Conservation (phyloP, 2,329 filamentous ascomycete species). For the Diaporthe sp. region DNA sequence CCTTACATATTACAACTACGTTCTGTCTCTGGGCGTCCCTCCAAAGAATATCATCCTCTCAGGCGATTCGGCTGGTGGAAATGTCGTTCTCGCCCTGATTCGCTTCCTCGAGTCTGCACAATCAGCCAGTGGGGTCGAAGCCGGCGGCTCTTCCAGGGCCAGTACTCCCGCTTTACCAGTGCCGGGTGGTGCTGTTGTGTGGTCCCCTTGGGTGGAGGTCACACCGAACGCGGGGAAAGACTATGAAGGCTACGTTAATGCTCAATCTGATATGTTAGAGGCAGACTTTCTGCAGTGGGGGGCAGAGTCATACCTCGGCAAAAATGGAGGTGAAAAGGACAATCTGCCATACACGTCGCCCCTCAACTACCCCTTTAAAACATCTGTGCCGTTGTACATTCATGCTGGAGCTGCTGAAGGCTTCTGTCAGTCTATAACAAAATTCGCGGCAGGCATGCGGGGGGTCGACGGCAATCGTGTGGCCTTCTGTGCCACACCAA, state of each 20-base stretch:
- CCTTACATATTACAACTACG: constrained; percentile 42
- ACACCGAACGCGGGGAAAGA: constrained; percentile 1
- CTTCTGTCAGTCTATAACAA: constrained; percentile 38
- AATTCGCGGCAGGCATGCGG: constrained; percentile 44
- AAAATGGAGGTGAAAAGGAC: constrained; percentile 18
- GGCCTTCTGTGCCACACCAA: constrained; percentile 13
- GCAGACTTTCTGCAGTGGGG: constrained; percentile 45
- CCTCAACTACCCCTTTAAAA: constrained; percentile 44
- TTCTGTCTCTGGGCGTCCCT: constrained; percentile 26
- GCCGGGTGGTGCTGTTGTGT: constrained; percentile 8
- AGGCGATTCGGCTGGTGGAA: constrained; percentile 38
- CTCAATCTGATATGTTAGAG: constrained; percentile 41
- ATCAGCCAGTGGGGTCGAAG: too few relatives aligned
- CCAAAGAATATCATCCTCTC: constrained; percentile 31
- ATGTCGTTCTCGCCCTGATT: constrained; percentile 45
- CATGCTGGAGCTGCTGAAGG: constrained; percentile 43
- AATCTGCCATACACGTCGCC: constrained; percentile 44
- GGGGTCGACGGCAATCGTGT: constrained; percentile 25
- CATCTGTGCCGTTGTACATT: constrained; percentile 44
- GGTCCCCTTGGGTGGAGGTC: constrained; percentile 30
- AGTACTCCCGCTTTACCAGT: not conserved
- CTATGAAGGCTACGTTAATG: not conserved
- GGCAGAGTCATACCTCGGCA: constrained; percentile 40
- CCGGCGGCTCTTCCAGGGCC: constrained; percentile 28
- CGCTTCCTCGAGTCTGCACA: constrained; percentile 36